These are phyloP conservation scores for Alternaria sp. DNA, from an alignment of 2,329 filamentous ascomycete genomes.

Conservation along the genomic window DNA sequence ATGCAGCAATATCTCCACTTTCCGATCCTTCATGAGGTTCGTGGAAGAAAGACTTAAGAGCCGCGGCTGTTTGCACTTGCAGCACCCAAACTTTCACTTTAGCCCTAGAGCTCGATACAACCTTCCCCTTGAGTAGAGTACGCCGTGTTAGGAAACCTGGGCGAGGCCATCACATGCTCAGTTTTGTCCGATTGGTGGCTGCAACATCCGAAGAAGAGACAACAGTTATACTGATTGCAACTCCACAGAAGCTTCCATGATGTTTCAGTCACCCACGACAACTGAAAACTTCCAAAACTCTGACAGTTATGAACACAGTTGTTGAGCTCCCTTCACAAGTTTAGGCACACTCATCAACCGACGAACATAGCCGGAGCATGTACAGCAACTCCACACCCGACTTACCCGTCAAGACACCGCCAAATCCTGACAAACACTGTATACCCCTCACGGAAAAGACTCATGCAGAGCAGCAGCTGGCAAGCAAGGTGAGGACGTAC, in stretches of 20 bases:
- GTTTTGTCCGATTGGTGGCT: neutral
- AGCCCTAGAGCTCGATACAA: neutral
- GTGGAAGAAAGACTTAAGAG: neutral
- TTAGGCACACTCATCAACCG: neutral
- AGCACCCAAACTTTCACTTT: neutral
- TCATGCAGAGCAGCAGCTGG: neutral
- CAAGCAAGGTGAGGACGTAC: neutral
- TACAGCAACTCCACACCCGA: neutral
- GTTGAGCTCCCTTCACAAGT: neutral
- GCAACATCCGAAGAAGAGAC: neutral
- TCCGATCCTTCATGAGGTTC: neutral
- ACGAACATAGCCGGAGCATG: neutral
- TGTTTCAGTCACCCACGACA: neutral
- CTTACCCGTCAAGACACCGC: neutral
- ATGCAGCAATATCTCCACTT: neutral
- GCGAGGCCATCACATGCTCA: neutral
- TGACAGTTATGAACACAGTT: neutral
- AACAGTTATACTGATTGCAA: neutral
- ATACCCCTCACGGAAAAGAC: neutral
- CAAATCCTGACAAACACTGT: neutral
- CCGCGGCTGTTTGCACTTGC: conserved; percentile 7
- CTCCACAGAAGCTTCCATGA: neutral
- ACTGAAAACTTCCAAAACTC: neutral
- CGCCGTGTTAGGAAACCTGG: neutral
- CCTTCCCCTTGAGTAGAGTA: neutral